Conservation (phyloP, 106 monocot genomes). For the Allium cepa region DNA sequence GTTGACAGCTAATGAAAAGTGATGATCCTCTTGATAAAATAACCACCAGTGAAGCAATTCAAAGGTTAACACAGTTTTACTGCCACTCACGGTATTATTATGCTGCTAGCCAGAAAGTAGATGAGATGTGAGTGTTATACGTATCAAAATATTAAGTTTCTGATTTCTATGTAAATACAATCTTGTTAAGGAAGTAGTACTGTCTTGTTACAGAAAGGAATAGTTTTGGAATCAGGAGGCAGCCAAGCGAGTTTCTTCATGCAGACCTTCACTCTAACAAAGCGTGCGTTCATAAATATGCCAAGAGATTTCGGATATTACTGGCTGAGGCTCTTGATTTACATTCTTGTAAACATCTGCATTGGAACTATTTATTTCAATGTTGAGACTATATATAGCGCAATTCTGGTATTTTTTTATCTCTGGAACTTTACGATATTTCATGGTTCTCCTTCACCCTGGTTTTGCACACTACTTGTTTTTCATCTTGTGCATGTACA, state of each 20-base stretch:
- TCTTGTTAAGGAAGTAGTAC: neutral
- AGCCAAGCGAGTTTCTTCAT: no score
- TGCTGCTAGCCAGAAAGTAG: slow-evolving; percentile 46
- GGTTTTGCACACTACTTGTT: slow-evolving; percentile 74
- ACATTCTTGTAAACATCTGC: no score
- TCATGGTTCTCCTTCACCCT: slow-evolving; percentile 76
- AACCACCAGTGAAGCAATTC: slow-evolving; percentile 66
- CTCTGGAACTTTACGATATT: slow-evolving; percentile 81
- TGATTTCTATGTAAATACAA: neutral
- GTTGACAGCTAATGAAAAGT: slow-evolving; percentile 55
- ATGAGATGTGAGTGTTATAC: slow-evolving; percentile 63
- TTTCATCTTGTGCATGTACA: slow-evolving; percentile 62
- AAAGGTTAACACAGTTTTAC: slow-evolving; percentile 42
- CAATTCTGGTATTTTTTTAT: slow-evolving; percentile 60
- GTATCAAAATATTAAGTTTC: slow-evolving; percentile 4
- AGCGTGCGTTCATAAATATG: slow-evolving; percentile 68
- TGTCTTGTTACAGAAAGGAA: no score
- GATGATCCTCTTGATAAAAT: no score
- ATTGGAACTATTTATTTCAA: no score
- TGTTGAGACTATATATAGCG: slow-evolving; percentile 61
- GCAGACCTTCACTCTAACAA: slow-evolving; percentile 57
- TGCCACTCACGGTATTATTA: slow-evolving; percentile 38
- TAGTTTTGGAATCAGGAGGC: no score
- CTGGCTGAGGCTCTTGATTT: no score
- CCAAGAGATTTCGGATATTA: no score